A percentile compares a stretch with the other conserved stretches of the same genome.
Conservation (phyloP, 2,329 filamentous ascomycete species). For the Zalaria obscura region DNA sequence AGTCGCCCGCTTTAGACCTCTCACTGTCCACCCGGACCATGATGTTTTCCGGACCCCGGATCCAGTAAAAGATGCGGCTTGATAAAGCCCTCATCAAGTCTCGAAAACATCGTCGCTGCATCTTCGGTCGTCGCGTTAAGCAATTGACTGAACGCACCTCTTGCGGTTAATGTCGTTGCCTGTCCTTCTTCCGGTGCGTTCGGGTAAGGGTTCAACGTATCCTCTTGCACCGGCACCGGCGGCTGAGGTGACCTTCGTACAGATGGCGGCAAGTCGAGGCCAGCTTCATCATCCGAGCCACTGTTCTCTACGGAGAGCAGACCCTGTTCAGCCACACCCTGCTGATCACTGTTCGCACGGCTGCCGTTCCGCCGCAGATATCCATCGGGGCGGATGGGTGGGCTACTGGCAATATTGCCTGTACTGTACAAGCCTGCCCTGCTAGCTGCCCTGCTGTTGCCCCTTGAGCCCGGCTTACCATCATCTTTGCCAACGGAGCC, state of each 20-base stretch:
- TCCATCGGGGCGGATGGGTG: conserved; percentile 25
- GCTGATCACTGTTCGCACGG: conserved; percentile 31
- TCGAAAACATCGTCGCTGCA: conserved; percentile 76
- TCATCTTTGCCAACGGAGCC: conserved; percentile 28
- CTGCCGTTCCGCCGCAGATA: conserved; percentile 38
- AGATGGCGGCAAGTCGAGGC: conserved; percentile 47
- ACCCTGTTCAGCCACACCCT: conserved; percentile 34
- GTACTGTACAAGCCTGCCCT: conserved; percentile 45
- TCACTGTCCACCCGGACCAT: not conserved
- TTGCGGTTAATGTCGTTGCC: conserved; percentile 43
- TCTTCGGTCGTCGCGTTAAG: conserved; percentile 69
- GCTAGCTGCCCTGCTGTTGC: conserved; percentile 17
- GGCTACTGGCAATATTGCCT: conserved; percentile 38
- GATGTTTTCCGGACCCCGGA: conserved; percentile 22
- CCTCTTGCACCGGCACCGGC: conserved; percentile 10
- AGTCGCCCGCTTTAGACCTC: too few relatives aligned
- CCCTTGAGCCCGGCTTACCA: conserved; percentile 13
- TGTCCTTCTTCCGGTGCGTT: conserved; percentile 8
- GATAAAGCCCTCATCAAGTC: conserved; percentile 90
- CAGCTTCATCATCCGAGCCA: conserved; percentile 37
- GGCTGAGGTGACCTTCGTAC: conserved; percentile 32
- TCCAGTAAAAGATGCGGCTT: conserved; percentile 83
- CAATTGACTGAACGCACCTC: conserved; percentile 65
- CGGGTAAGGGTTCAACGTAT: conserved; percentile 1
- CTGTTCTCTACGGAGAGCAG: conserved; percentile 35